A percentile compares a stretch with the other conserved stretches of the same genome.
These are phyloP conservation scores for Termitomyces sp. DNA, from an alignment of 768 basidiomycete species.

Conservation along the genomic window DNA sequence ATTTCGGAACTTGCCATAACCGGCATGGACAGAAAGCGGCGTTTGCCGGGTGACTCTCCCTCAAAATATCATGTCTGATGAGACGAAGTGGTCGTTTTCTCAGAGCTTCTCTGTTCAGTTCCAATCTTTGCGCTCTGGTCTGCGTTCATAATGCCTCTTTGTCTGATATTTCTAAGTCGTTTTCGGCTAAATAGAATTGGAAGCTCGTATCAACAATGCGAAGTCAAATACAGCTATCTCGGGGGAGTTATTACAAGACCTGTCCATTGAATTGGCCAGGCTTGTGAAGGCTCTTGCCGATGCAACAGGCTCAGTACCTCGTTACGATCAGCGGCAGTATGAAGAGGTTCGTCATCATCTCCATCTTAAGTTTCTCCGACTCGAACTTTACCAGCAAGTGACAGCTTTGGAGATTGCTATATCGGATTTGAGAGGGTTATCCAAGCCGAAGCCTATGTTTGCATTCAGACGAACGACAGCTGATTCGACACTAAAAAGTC, in stretches of 20 bases:
- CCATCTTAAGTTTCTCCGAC: background rate
- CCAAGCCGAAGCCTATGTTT: conserved; percentile 56
- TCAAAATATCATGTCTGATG: conserved; percentile 7
- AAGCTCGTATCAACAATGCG: conserved; percentile 37
- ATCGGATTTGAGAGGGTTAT: conserved; percentile 41
- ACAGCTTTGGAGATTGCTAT: conserved; percentile 53
- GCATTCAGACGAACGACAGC: conserved; percentile 46
- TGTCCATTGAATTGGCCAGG: conserved; percentile 49
- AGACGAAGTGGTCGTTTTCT: conserved; percentile 38
- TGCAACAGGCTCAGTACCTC: conserved; percentile 59
- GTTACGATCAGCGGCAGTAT: conserved; percentile 71
- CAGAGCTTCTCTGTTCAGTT: conserved; percentile 47
- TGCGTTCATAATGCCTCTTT: conserved; percentile 19
- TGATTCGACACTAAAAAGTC: conserved; percentile 7
- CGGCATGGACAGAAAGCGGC: no score
- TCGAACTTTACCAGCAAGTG: conserved; percentile 49
- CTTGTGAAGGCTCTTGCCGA: conserved; percentile 59
- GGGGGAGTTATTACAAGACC: conserved; percentile 33
- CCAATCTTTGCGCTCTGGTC: conserved; percentile 46
- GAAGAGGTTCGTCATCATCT: conserved; percentile 46
- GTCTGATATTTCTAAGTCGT: conserved; percentile 11
- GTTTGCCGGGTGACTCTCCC: background rate
- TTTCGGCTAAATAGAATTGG: conserved; percentile 35
- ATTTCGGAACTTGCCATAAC: no score
- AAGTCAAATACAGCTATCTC: conserved; percentile 24